Conservation (phyloP, 192 early-diverging fungal species). For the Backusella parvicylindrica region DNA sequence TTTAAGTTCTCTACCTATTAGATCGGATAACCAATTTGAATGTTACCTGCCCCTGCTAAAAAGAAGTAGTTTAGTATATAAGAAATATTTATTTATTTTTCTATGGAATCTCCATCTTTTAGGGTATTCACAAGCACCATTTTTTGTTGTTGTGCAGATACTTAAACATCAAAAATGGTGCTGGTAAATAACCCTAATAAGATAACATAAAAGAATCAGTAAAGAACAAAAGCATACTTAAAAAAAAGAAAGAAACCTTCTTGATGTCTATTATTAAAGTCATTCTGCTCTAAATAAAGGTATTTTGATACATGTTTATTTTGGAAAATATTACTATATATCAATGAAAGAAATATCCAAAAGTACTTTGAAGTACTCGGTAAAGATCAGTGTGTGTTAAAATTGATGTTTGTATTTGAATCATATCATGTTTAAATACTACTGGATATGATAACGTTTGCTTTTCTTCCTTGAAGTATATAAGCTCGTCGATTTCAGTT, state of each 20-base stretch:
- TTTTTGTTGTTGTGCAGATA: no score
- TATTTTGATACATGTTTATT: neutral
- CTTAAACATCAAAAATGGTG: no score
- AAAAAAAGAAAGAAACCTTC: neutral
- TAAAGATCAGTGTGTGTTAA: neutral
- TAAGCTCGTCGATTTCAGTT: neutral
- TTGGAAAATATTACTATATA: neutral
- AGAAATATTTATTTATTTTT: neutral
- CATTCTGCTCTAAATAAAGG: neutral
- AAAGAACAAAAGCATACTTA: neutral
- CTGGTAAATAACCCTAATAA: no score
- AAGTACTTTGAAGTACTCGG: neutral
- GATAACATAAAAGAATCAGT: neutral
- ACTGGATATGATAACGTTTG: neutral
- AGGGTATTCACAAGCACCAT: no score
- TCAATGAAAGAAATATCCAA: neutral
- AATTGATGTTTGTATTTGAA: neutral
- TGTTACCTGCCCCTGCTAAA: neutral
- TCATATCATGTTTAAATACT: neutral
- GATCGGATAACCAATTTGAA: neutral
- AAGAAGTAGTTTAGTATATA: neutral
- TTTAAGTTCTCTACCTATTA: slow-evolving; percentile 3
- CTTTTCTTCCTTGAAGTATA: neutral
- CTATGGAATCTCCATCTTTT: neutral
- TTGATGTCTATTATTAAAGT: neutral